Base-by-base conservation (phyloP, 129 eudicot species). In the Silybum marianum region DNA sequence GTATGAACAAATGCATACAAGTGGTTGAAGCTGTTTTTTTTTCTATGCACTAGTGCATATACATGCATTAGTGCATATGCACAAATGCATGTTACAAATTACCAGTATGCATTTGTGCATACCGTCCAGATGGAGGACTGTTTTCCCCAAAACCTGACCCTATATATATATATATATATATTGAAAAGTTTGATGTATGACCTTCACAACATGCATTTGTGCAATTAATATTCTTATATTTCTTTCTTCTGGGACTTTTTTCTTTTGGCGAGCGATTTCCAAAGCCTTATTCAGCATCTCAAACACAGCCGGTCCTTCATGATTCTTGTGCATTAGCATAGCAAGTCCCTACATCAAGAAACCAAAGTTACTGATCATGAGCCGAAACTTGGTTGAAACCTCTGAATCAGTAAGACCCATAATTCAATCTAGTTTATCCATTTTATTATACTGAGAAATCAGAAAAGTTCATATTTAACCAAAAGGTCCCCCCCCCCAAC, bases 311-410 rank as follows among this genome's bases (percentile, higher is more conserved):
- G 90, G 90, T 19, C 97, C 99, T 88, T 95, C 99, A 68, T 51
- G 84, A 73, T 92, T 95, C 87, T 89, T 95, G 85, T 92, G 97
- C 99, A 95, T 95, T 71, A 92, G 95, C 97, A 95, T 95, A 42
- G 99, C 99, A 80, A 95, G 89, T 51, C 99, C 99, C 98, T 92
- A 79, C 74, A 54, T 24, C 75, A 71, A 70, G 77, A 34, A 34
- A 22, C 39, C 19, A 21, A 19, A 30, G 77, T 32, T 51, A 71
- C 3, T 51, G 77, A 71, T n/a, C n/a, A n/a, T 7, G 8, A 2
- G 2, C 73, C 19, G 51, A 13, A 71, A 48, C 36, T 48, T 48
- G 24, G 22, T 34, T 71, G 18, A 79, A 60, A 76, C 32, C 80
- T 60, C 28, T 76, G 38, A 76, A 30, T 10, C 80, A 48, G 42